A percentile compares a stretch with the other conserved stretches of the same genome.
Evolutionary conservation across 306 rosid genomes (phyloP).

Genomic region (Trichosanthes truncata): DNA sequence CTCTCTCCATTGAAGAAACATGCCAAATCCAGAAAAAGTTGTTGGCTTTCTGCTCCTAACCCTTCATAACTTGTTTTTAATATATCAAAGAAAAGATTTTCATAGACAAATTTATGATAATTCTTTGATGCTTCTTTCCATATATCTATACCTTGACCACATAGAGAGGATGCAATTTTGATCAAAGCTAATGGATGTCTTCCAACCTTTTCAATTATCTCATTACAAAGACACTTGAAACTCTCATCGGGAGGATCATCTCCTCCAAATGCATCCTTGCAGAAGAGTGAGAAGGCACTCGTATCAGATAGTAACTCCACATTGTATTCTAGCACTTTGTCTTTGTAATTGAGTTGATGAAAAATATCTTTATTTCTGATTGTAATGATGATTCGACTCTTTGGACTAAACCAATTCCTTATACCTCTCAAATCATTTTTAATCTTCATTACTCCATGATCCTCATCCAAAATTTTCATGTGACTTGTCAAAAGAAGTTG

Average conservation of each 20-base stretch:
- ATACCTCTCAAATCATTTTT: too few relatives aligned
- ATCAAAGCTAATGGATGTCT: constrained; percentile 3
- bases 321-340: background rate
- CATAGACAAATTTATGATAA: background rate
- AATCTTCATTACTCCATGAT: too few relatives aligned
- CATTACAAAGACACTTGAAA: background rate
- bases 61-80: background rate
- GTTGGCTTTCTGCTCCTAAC: background rate
- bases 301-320: background rate
- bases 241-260: background rate
- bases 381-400: constrained; percentile 1
- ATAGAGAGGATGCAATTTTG: background rate
- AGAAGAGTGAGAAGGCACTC: background rate
- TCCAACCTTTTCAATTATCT: background rate
- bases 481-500: too few relatives aligned
- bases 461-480: too few relatives aligned
- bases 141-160: background rate
- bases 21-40: background rate
- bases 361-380: background rate
- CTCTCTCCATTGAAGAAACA: background rate
- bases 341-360: background rate
- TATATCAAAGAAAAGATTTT: background rate
- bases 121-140: background rate
- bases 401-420: background rate
- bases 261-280: background rate